Percentiles rank a stretch among this genome's conserved stretches.
These are phyloP conservation scores for Fistulinella prunicolor DNA, from an alignment of 768 basidiomycete species.

Conservation along the genomic window DNA sequence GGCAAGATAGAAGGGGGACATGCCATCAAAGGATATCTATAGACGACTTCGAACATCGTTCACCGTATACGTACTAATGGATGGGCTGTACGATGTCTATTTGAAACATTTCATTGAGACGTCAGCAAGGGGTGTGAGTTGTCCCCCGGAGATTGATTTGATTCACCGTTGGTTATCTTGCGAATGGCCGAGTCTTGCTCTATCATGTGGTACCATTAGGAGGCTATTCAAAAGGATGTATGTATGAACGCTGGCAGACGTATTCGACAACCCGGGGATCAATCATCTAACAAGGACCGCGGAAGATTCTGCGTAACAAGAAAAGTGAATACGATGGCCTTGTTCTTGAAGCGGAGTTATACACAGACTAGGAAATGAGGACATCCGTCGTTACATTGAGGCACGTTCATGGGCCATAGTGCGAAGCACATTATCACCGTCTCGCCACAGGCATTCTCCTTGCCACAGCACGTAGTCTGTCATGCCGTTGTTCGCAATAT, in stretches of 20 bases:
- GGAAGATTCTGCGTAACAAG: background rate
- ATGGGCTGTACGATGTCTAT: no score
- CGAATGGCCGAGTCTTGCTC: no score
- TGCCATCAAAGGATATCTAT: conserved; percentile 44
- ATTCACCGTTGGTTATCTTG: no score
- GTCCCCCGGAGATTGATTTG: no score
- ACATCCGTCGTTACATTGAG: conserved; percentile 10
- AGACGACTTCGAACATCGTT: conserved; percentile 19
- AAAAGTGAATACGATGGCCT: no score
- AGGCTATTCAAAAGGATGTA: no score
- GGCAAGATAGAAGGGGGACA: conserved; percentile 46
- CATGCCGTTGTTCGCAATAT: conserved; percentile 63
- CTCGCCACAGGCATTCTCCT: conserved; percentile 79
- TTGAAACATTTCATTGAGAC: background rate
- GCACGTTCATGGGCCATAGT: conserved; percentile 22
- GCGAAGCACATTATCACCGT: conserved; percentile 58
- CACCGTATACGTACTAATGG: background rate
- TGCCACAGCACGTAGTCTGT: conserved; percentile 70
- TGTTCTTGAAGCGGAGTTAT: background rate
- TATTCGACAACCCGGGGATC: no score
- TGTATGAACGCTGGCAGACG: no score
- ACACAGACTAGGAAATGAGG: no score
- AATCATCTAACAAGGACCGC: no score
- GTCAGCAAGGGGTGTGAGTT: no score
- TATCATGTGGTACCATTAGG: no score